Evolutionary conservation across 2,329 filamentous ascomycete genomes (phyloP).

Genomic region (Xenosphaeropsis pyriputrescens): DNA sequence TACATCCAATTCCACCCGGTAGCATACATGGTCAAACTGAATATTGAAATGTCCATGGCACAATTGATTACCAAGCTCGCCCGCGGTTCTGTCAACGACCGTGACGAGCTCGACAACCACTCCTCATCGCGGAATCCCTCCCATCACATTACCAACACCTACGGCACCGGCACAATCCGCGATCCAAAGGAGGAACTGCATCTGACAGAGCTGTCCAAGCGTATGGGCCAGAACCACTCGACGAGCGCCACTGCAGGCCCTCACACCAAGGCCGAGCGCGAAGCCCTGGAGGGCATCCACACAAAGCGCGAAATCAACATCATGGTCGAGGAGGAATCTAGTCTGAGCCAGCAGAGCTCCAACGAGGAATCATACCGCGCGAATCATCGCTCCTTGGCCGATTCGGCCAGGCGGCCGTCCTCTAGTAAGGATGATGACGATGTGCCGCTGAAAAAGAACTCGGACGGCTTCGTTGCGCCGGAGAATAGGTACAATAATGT

Average conservation of each 20-base stretch:
- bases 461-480: too few relatives aligned
- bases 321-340: not conserved
- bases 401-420: too few relatives aligned
- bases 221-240: not conserved
- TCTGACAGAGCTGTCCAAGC: not conserved
- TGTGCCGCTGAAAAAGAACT: too few relatives aligned
- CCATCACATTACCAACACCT: not conserved
- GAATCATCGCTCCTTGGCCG: too few relatives aligned
- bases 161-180: not conserved
- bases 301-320: not conserved
- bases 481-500: too few relatives aligned
- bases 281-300: not conserved
- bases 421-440: too few relatives aligned
- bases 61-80: constrained; percentile 17
- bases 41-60: constrained; percentile 26
- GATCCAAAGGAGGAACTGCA: not conserved
- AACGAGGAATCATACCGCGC: not conserved
- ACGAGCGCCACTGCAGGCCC: not conserved
- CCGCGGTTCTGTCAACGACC: constrained; percentile 1
- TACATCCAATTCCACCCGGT: constrained; percentile 23
- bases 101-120: not conserved
- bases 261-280: not conserved
- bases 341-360: not conserved
- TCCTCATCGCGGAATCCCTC: constrained; percentile 2
- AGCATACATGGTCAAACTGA: constrained; percentile 25